Base-by-base conservation (phyloP, 306 rosid species). In the Gillenia trifoliata region DNA sequence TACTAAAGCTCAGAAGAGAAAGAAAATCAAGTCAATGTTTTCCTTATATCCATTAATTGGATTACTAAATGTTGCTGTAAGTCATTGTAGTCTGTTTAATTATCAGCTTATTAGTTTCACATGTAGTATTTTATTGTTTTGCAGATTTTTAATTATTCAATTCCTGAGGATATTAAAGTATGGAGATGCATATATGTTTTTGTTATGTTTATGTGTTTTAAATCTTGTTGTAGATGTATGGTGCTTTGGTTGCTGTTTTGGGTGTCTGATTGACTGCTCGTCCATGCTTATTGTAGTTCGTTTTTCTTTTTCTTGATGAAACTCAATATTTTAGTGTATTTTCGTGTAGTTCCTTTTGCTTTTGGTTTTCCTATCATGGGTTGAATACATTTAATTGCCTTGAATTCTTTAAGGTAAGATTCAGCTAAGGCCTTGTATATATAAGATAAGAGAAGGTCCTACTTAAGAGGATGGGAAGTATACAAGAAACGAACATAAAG, bases 21-120 rank as follows among this genome's bases (percentile, higher is more conserved):
- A 26, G 80, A 85, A 22, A 82, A 56, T 83, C 65, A 70, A 15
- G 68, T 11, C 9, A 12, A 55, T 85, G 83, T 82, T 84, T 68
- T 80, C 81, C 4, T 69, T 83, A 40, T 83, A 88, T 83, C 98
- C 97, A 70, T 87, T 93, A 76, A 68, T 79, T 80, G 93, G 89
- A 79, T 73, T 94, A 69, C 85, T 94, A 70, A 88, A 91, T 85
- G 85, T 85, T 74, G 97, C 96, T 77, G 98, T 94, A 87, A 90
- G 98, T 80, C 75, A 67, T 72, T 30, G 3, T 15, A 4, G 49
- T 70, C 40, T 30, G 57, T 60, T 74, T 34, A 30, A 23, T 73
- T 36, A 20, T 17, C 12, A 60, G 33, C 59, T 50, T 17, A 47
- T 67, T 71, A 29, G 31, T 12, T 25, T 59, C 25, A 55, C 26